A percentile compares a stretch with the other conserved stretches of the same genome.
Evolutionary conservation across 257 asterid species (phyloP).

Genomic region (Handroanthus guayacan): DNA sequence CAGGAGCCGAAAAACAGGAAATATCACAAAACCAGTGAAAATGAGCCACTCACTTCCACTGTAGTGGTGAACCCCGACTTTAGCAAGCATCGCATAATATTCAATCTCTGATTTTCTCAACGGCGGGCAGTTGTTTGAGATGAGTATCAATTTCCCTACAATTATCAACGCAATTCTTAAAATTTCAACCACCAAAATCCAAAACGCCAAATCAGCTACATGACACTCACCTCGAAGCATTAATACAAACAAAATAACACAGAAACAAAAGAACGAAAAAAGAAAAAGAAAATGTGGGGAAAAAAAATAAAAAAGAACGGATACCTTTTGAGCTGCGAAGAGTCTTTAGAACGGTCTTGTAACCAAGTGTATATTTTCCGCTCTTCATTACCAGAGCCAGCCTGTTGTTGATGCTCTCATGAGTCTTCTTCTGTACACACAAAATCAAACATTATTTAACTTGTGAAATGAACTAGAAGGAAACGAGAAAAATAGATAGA

Average conservation of each 20-base stretch:
- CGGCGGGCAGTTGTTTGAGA: conserved; percentile 58
- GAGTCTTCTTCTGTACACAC: conserved; percentile 61
- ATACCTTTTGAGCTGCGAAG: conserved; percentile 60
- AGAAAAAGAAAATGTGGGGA: neutral
- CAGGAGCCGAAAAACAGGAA: neutral
- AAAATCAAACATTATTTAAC: conserved; percentile 6
- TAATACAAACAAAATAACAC: neutral
- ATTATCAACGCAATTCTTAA: conserved; percentile 1
- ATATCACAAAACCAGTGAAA: neutral
- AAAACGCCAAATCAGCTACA: neutral
- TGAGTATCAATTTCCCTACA: conserved; percentile 52
- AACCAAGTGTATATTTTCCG: conserved; percentile 67
- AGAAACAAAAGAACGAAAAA: neutral
- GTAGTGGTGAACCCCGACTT: conserved; percentile 56
- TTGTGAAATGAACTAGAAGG: neutral
- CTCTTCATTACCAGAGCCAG: conserved; percentile 84
- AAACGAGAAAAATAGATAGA: neutral
- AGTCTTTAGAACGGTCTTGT: conserved; percentile 63
- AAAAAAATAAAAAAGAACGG: too few species aligned
- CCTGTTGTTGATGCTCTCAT: conserved; percentile 71
- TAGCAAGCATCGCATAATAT: conserved; percentile 56
- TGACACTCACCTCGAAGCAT: neutral
- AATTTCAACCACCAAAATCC: conserved; percentile 1
- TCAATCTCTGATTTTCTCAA: conserved; percentile 57
- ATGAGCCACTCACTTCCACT: conserved; percentile 48